These are phyloP conservation scores for Paratinospora sagittata DNA, from an alignment of 164 flowering plant genomes.

Conservation along the genomic window DNA sequence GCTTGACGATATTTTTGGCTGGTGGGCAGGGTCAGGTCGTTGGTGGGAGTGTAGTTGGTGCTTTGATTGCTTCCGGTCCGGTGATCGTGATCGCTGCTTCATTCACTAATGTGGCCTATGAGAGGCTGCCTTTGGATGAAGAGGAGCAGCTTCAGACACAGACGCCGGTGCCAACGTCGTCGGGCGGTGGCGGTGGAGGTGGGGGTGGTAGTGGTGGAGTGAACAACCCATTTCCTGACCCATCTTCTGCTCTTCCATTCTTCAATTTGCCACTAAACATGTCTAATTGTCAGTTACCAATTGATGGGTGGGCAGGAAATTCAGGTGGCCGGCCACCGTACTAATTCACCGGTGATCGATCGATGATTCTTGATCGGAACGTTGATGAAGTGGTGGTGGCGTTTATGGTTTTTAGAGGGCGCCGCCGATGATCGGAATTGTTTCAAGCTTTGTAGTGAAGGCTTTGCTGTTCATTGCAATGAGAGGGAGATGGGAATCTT, in stretches of 20 bases:
- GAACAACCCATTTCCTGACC: slow-evolving; percentile 46
- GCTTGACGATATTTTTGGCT: slow-evolving; percentile 61
- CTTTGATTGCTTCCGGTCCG: slow-evolving; percentile 74
- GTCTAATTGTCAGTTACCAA: slow-evolving; percentile 43
- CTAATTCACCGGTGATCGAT: slow-evolving; percentile 10
- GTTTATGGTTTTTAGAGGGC: background rate
- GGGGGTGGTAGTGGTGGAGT: slow-evolving; percentile 23
- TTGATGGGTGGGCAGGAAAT: slow-evolving; percentile 57
- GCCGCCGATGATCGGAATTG: background rate
- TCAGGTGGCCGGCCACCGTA: slow-evolving; percentile 43
- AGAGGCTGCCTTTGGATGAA: slow-evolving; percentile 71
- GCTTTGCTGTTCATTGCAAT: background rate
- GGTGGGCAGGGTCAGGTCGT: slow-evolving; percentile 91
- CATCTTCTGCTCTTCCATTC: slow-evolving; percentile 61
- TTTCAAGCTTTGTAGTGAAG: background rate
- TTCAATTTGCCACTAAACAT: slow-evolving; percentile 63
- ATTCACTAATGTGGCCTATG: slow-evolving; percentile 81
- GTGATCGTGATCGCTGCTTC: slow-evolving; percentile 78
- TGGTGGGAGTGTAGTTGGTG: slow-evolving; percentile 81
- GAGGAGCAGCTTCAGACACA: slow-evolving; percentile 39
- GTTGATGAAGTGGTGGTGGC: background rate
- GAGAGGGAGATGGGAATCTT: background rate
- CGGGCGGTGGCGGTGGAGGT: slow-evolving; percentile 28
- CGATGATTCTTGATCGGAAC: background rate
- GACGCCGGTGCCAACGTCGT: slow-evolving; percentile 23